A percentile compares a stretch with the other conserved stretches of the same genome.
These are phyloP conservation scores for Phaeosphaeriaceae sp. DNA, from an alignment of 2,329 filamentous ascomycete genomes.

Conservation along the genomic window DNA sequence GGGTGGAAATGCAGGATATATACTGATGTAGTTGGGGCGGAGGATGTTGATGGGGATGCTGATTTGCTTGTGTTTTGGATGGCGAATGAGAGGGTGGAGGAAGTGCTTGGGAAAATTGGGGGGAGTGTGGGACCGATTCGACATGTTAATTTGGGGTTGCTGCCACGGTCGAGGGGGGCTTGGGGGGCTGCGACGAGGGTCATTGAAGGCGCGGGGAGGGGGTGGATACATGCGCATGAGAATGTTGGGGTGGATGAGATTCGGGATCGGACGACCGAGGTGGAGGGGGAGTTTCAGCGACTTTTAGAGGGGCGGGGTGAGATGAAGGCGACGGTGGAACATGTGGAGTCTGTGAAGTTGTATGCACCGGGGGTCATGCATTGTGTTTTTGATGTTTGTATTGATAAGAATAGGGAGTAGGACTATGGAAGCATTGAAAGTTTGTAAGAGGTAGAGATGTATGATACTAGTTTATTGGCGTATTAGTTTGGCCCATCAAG, in stretches of 20 bases:
- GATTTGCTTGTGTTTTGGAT: conserved; percentile 51
- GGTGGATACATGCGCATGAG: conserved; percentile 68
- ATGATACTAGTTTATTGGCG: too few species aligned
- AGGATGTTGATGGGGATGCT: background rate
- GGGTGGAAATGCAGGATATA: conserved; percentile 41
- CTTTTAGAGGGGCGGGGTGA: conserved; percentile 35
- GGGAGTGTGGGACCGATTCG: too few species aligned
- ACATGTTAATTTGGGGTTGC: conserved; percentile 65
- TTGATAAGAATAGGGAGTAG: conserved; percentile 1
- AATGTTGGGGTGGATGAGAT: conserved; percentile 56
- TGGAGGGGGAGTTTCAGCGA: conserved; percentile 50
- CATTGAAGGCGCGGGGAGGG: conserved; percentile 54
- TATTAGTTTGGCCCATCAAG: too few species aligned
- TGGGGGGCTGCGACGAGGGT: conserved; percentile 59
- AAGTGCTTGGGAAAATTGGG: too few species aligned
- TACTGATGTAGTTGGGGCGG: background rate
- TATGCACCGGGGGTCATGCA: conserved; percentile 68
- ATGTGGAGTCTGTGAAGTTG: conserved; percentile 61
- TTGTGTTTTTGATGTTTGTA: conserved; percentile 63
- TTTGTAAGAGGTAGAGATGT: too few species aligned
- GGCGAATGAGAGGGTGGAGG: conserved; percentile 47
- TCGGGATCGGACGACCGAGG: conserved; percentile 34
- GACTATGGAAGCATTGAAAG: background rate
- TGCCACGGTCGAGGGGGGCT: conserved; percentile 59
- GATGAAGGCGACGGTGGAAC: conserved; percentile 52